Percentiles rank a stretch among this genome's conserved stretches.
Evolutionary conservation across 1,284 basidiomycete genomes (phyloP).

Genomic region (Cerioporus squamosus): DNA sequence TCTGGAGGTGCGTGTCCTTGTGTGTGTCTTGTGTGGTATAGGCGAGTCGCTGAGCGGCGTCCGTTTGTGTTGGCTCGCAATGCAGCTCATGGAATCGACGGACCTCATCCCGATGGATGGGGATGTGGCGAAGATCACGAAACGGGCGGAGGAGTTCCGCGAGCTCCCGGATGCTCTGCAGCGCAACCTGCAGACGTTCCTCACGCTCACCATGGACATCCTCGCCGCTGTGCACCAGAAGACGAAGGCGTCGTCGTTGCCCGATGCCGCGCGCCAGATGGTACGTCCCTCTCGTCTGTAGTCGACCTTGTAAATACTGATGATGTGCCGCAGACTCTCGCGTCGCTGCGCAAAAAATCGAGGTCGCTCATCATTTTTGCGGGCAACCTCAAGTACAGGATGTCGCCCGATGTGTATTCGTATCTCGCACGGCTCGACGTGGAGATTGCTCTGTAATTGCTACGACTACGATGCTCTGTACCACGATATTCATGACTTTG

Average conservation of each 20-base stretch:
- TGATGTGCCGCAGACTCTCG: constrained; percentile 52
- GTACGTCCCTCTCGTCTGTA: constrained; percentile 44
- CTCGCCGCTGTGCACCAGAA: constrained; percentile 82
- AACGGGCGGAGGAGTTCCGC: constrained; percentile 90
- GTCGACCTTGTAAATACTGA: background rate
- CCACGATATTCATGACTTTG: constrained; percentile 3
- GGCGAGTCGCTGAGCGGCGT: background rate
- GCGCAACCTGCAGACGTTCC: constrained; percentile 87
- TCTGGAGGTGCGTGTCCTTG: constrained; percentile 65
- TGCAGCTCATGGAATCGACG: constrained; percentile 86
- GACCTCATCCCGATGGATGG: constrained; percentile 88
- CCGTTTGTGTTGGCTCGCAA: background rate
- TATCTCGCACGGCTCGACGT: constrained; percentile 82
- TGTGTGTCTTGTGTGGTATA: too few relatives aligned
- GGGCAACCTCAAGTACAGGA: constrained; percentile 84
- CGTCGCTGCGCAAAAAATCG: constrained; percentile 70
- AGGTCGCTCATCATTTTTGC: constrained; percentile 87
- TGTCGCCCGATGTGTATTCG: constrained; percentile 91
- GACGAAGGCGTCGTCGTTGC: constrained; percentile 73
- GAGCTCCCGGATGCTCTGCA: constrained; percentile 87
- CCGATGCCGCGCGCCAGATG: constrained; percentile 76
- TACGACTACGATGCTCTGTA: constrained; percentile 8
- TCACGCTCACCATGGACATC: constrained; percentile 94
- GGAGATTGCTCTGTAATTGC: constrained; percentile 67
- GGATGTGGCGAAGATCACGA: constrained; percentile 86